phyloP scores from a whole-genome alignment of 116 monocot species.

The Iris pallida region DNA sequence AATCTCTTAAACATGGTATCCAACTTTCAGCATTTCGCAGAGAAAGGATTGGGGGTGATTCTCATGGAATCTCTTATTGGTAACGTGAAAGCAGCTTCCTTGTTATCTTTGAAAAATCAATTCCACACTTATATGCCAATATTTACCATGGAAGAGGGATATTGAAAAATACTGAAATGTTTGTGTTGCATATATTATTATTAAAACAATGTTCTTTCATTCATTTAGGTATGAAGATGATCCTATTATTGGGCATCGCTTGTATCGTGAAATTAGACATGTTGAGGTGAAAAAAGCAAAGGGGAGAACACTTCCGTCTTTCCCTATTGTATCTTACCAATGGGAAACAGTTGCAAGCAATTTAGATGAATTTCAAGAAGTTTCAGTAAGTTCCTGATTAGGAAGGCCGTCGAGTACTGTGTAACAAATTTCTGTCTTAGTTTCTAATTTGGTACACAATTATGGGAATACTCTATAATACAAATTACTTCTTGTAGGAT shows the following conservation, averaged over 20 bases:
- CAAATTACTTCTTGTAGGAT: no score
- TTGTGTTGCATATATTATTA: not conserved
- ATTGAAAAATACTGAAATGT: not conserved
- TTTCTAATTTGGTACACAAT: no score
- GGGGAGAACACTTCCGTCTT: slow-evolving; percentile 30
- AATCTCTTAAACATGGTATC: slow-evolving; percentile 78
- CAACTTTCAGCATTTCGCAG: slow-evolving; percentile 80
- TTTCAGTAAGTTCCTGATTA: slow-evolving; percentile 57
- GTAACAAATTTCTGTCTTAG: no score
- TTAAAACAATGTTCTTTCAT: not conserved
- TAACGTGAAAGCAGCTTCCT: slow-evolving; percentile 18
- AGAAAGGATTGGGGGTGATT: slow-evolving; percentile 89
- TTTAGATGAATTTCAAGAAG: slow-evolving; percentile 86
- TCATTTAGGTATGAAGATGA: slow-evolving; percentile 83
- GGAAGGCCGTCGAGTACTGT: no score
- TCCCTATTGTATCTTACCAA: slow-evolving; percentile 51
- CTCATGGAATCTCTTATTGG: slow-evolving; percentile 94
- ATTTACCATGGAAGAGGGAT: slow-evolving; percentile 1
- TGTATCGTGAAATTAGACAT: slow-evolving; percentile 80
- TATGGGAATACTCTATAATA: no score
- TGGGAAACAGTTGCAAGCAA: slow-evolving; percentile 95
- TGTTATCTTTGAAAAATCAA: not conserved
- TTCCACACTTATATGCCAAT: not conserved
- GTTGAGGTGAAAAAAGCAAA: slow-evolving; percentile 61
- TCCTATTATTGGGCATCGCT: slow-evolving; percentile 74